phyloP scores from a whole-genome alignment of 2,329 filamentous ascomycete genomes.

The Exserohilum turcica region DNA sequence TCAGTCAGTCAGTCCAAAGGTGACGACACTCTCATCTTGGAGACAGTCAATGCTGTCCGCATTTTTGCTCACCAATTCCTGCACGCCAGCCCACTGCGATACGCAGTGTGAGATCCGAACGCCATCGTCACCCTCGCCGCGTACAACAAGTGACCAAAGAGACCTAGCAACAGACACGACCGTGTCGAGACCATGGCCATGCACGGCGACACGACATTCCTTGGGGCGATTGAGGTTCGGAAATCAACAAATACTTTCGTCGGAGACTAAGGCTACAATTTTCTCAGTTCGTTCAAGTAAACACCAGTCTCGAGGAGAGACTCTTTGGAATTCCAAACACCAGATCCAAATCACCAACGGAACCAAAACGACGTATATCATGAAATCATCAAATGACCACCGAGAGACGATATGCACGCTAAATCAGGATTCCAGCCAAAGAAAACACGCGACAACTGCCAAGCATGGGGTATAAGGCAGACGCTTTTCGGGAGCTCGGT shows the following conservation, averaged over 20 bases:
- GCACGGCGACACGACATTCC: not conserved
- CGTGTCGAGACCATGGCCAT: not conserved
- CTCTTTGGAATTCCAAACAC: slow-evolving; percentile 3
- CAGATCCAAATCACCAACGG: slow-evolving; percentile 2
- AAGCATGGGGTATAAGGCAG: slow-evolving; percentile 9
- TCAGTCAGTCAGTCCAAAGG: slow-evolving; percentile 6
- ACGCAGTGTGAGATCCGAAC: not conserved
- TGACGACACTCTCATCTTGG: slow-evolving; percentile 1
- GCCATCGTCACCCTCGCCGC: not conserved
- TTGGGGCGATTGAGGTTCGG: not conserved
- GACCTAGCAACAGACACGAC: not conserved
- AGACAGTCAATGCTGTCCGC: not conserved
- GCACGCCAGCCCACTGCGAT: not conserved
- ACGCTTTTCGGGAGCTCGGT: slow-evolving; percentile 7
- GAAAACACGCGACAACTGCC: slow-evolving; percentile 10
- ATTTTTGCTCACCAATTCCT: slow-evolving; percentile 3
- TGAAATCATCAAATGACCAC: slow-evolving; percentile 5
- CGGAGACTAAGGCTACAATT: slow-evolving; percentile 4
- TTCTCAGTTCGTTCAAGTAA: not conserved
- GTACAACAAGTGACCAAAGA: not conserved
- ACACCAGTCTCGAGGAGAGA: not conserved
- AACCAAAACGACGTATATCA: slow-evolving; percentile 5
- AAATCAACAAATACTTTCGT: not conserved
- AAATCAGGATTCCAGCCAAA: slow-evolving; percentile 9
- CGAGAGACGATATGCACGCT: slow-evolving; percentile 13